phyloP scores from a whole-genome alignment of 352 stramenopile species.

The Pythium aphanidermatum region DNA sequence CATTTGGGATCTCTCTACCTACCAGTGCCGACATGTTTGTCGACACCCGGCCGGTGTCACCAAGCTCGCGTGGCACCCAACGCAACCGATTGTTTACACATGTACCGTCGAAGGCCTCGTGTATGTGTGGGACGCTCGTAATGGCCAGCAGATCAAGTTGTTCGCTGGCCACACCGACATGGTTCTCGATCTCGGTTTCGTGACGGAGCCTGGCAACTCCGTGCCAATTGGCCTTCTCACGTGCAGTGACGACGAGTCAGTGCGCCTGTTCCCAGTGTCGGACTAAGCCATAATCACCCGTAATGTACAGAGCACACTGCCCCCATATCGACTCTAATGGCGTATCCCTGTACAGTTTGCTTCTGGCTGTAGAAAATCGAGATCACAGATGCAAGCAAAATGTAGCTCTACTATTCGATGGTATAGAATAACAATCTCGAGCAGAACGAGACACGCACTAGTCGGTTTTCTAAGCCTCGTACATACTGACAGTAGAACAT shows the following conservation, averaged over 20 bases:
- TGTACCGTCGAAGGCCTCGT: slow-evolving; percentile 85
- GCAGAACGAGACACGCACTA: slow-evolving; percentile 12
- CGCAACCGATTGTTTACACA: slow-evolving; percentile 81
- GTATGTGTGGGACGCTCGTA: slow-evolving; percentile 91
- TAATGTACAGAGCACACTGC: too few species aligned
- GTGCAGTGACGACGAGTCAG: slow-evolving; percentile 73
- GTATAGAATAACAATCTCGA: slow-evolving; percentile 21
- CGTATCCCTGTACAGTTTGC: too few species aligned
- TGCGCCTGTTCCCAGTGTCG: slow-evolving; percentile 64
- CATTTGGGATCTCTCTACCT: slow-evolving; percentile 93
- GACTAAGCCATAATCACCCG: too few species aligned
- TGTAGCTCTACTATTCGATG: slow-evolving; percentile 24
- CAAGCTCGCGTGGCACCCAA: slow-evolving; percentile 89
- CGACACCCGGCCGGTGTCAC: slow-evolving; percentile 86
- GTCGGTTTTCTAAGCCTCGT: slow-evolving; percentile 69
- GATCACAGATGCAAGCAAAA: slow-evolving; percentile 9
- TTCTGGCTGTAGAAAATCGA: too few species aligned
- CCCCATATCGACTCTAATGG: too few species aligned
- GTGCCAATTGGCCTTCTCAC: slow-evolving; percentile 61
- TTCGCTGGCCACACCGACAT: slow-evolving; percentile 89
- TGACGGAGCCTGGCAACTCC: slow-evolving; percentile 34
- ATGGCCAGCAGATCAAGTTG: slow-evolving; percentile 62
- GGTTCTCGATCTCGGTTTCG: slow-evolving; percentile 87
- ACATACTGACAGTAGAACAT: slow-evolving; percentile 51
- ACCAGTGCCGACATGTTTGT: slow-evolving; percentile 86